phyloP scores from a whole-genome alignment of 345 rosid genomes.

The Eucalyptus regnans region DNA sequence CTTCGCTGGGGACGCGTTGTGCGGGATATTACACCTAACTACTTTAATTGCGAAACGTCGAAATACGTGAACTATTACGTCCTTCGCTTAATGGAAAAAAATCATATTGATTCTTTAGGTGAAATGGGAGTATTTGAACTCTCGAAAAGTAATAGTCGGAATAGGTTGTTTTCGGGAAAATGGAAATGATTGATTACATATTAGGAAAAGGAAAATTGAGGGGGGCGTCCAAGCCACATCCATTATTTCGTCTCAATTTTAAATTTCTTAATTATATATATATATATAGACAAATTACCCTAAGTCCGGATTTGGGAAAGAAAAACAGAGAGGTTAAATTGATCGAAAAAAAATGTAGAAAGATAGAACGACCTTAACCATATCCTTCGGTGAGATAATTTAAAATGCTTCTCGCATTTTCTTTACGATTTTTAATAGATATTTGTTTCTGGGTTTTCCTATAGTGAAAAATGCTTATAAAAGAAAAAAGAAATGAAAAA shows the following conservation, averaged over 20 bases:
- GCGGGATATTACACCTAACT: not conserved
- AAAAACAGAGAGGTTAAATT: not conserved
- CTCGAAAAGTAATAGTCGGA: not conserved
- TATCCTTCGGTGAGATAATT: not conserved
- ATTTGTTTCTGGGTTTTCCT: not conserved
- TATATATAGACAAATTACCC: rapidly evolving
- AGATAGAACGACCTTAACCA: not conserved
- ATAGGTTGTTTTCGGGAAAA: not conserved
- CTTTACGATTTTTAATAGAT: too few species aligned
- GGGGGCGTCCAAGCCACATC: not conserved
- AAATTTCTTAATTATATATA: not conserved
- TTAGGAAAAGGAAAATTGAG: not conserved
- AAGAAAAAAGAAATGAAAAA: rapidly evolving
- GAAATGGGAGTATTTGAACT: not conserved
- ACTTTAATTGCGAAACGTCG: not conserved
- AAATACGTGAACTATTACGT: not conserved
- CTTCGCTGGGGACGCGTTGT: not conserved
- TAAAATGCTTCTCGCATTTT: not conserved
- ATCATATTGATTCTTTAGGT: not conserved
- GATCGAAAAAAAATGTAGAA: not conserved
- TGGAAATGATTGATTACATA: not conserved
- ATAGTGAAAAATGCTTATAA: too few species aligned
- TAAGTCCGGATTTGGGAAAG: not conserved
- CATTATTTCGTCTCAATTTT: not conserved
- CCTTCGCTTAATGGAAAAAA: not conserved